Evolutionary conservation across 306 rosid species (phyloP).

Genomic region (Rosa chinensis): DNA sequence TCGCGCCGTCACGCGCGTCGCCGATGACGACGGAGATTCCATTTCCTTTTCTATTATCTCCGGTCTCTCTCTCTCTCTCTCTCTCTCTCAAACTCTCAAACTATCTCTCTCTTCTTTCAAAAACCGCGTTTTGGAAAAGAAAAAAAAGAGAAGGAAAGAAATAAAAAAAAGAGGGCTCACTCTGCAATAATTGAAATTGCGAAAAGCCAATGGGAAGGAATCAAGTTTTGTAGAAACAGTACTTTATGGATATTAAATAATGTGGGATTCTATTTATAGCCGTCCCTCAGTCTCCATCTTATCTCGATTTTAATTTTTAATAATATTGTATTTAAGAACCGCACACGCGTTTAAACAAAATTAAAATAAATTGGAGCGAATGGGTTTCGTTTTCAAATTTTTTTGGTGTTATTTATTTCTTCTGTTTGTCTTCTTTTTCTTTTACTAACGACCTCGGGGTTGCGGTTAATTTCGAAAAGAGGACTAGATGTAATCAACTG

Average conservation of each 20-base stretch:
- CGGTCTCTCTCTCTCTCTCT: background rate
- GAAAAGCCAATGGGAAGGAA: background rate
- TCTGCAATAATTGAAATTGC: background rate
- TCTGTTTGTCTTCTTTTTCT: too few species aligned
- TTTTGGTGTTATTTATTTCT: too few species aligned
- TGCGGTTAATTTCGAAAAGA: background rate
- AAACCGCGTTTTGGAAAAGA: background rate
- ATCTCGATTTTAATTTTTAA: background rate
- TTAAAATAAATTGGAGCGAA: too few species aligned
- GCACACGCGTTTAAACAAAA: background rate
- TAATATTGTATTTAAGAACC: background rate
- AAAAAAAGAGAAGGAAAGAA: too few species aligned
- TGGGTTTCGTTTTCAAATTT: background rate
- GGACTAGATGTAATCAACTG: background rate
- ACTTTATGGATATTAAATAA: background rate
- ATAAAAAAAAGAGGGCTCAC: background rate
- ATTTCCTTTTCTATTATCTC: constrained; percentile 14
- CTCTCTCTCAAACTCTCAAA: background rate
- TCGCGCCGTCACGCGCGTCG: constrained; percentile 45
- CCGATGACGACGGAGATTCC: constrained; percentile 44
- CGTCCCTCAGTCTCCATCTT: background rate
- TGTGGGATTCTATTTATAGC: background rate
- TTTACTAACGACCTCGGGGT: background rate
- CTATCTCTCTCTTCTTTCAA: background rate
- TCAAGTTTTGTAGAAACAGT: background rate